These are phyloP conservation scores for Picochlorum sp. DNA, from an alignment of 139 green algal species.

Conservation along the genomic window DNA sequence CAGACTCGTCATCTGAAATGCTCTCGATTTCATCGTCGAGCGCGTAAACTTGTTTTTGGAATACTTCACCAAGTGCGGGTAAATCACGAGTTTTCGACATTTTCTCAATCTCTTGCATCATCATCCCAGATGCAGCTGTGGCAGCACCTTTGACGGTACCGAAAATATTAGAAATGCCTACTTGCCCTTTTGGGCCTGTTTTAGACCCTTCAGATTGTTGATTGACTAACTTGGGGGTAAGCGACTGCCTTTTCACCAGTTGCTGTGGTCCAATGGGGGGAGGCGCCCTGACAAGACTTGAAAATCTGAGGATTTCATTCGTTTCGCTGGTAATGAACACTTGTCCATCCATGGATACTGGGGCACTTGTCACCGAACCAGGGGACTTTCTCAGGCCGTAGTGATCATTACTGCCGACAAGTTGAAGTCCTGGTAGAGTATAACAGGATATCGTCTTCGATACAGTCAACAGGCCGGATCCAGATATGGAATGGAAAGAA, in stretches of 20 bases:
- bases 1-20: conserved; percentile 12
- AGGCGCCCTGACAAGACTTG: background rate
- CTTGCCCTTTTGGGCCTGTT: too few relatives aligned
- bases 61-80: conserved; percentile 12
- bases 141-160: conserved; percentile 10
- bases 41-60: conserved; percentile 11
- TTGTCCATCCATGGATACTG: too few relatives aligned
- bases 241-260: background rate
- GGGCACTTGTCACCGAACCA: too few relatives aligned
- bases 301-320: background rate
- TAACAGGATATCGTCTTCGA: conserved; percentile 7
- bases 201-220: too few relatives aligned
- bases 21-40: conserved; percentile 18
- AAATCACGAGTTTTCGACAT: conserved; percentile 8
- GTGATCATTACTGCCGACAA: too few relatives aligned
- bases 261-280: background rate
- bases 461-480: conserved; percentile 20
- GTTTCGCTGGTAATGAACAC: too few relatives aligned
- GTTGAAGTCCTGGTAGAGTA: conserved; percentile 2
- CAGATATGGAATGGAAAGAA: conserved; percentile 23
- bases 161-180: background rate
- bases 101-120: conserved; percentile 13
- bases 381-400: too few relatives aligned
- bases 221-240: too few relatives aligned
- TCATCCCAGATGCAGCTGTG: background rate